Evolutionary conservation across 257 asterid genomes (phyloP).

Genomic region (Solanum ahanhuiri): DNA sequence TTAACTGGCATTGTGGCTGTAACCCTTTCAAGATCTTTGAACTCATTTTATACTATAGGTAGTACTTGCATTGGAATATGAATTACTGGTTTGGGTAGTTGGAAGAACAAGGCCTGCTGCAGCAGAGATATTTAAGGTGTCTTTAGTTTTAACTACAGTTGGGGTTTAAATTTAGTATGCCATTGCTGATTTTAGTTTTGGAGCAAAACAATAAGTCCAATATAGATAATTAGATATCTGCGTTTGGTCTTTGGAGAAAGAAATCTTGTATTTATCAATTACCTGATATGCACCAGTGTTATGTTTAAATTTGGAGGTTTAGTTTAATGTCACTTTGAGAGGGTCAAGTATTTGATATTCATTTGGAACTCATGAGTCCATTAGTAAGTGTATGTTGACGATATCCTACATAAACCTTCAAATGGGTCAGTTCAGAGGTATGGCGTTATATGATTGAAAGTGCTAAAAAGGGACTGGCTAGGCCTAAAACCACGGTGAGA

Average conservation of each 20-base stretch:
- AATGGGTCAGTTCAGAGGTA: background rate
- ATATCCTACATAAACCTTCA: background rate
- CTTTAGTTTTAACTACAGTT: background rate
- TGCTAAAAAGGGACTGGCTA: background rate
- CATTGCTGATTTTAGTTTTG: background rate
- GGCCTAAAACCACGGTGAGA: background rate
- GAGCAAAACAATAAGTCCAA: background rate
- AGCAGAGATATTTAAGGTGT: background rate
- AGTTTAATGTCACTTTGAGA: background rate
- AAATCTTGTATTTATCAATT: background rate
- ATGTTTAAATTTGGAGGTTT: background rate
- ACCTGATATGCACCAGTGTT: background rate
- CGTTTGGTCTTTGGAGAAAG: background rate
- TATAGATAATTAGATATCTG: background rate
- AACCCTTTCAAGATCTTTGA: background rate
- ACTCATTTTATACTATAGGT: background rate
- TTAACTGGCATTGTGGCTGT: background rate
- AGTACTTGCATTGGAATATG: background rate
- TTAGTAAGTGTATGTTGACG: background rate
- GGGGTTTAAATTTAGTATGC: background rate
- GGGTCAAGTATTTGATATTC: background rate
- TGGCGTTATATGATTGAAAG: background rate
- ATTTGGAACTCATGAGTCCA: background rate
- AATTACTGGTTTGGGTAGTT: background rate
- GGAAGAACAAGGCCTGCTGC: background rate